These are phyloP conservation scores for Paralagenidium karlingii DNA, from an alignment of 352 stramenopile genomes.

Conservation along the genomic window DNA sequence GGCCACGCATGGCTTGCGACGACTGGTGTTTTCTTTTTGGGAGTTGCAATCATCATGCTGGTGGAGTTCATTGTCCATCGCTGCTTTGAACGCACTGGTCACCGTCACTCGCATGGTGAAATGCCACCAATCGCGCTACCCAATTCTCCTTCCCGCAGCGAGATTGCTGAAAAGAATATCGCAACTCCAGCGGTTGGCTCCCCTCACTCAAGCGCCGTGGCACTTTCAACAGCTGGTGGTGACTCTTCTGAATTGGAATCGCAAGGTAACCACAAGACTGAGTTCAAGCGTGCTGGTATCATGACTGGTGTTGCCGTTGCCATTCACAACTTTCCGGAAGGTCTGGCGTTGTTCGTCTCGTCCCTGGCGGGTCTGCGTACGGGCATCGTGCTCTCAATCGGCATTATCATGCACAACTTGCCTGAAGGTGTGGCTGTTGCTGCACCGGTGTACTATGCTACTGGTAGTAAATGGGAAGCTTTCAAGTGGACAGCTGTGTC, in stretches of 20 bases:
- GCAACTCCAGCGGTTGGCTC: constrained; percentile 13
- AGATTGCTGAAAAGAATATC: constrained; percentile 12
- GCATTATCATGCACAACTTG: constrained; percentile 97
- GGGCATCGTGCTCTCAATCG: constrained; percentile 86
- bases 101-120: constrained; percentile 17
- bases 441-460: constrained; percentile 95
- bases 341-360: constrained; percentile 91
- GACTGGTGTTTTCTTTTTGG: constrained; percentile 32
- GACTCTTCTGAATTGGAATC: too few species aligned
- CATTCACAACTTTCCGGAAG: constrained; percentile 97
- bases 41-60: constrained; percentile 49
- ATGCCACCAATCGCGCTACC: constrained; percentile 6
- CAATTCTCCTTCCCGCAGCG: constrained; percentile 6
- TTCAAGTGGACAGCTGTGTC: constrained; percentile 88
- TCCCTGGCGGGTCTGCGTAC: constrained; percentile 82
- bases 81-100: constrained; percentile 17
- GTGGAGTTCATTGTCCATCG: constrained; percentile 51
- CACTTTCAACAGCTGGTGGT: too few species aligned
- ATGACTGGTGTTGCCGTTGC: constrained; percentile 91
- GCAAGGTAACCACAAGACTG: constrained; percentile 14
- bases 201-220: neutral
- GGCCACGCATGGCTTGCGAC: constrained; percentile 50
- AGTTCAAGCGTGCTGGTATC: constrained; percentile 76
- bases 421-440: constrained; percentile 92
- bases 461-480: constrained; percentile 82